Conservation (phyloP, 2,329 filamentous ascomycete genomes). For the Apiospora hydei region DNA sequence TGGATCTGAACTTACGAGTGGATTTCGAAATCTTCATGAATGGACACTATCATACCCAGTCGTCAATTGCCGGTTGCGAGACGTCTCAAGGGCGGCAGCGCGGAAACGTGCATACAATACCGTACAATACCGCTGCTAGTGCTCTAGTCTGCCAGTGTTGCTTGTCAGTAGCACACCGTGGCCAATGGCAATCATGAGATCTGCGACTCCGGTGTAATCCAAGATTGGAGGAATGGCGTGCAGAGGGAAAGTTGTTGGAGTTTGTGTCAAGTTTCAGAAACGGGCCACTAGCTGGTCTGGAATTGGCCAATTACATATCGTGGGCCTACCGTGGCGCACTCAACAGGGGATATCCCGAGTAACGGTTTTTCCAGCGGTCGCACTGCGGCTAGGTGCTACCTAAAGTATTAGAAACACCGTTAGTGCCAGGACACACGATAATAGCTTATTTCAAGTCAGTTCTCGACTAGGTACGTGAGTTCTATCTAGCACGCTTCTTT, state of each 20-base stretch:
- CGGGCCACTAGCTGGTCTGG: not conserved
- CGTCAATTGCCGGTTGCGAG: not conserved
- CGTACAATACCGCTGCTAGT: not conserved
- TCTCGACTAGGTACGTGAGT: not conserved
- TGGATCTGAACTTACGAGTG: not conserved
- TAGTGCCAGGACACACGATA: too few relatives aligned
- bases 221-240: not conserved
- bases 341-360: not conserved
- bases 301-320: not conserved
- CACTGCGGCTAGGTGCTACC: not conserved
- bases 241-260: slow-evolving; percentile 5
- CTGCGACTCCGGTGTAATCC: not conserved
- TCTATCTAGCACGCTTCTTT: not conserved
- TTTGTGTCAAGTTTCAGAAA: slow-evolving; percentile 10
- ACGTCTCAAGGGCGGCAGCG: not conserved
- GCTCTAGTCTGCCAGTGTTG: not conserved
- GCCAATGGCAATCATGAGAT: not conserved
- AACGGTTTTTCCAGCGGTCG: slow-evolving; percentile 8
- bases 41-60: not conserved
- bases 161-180: not conserved
- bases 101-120: not conserved
- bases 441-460: not conserved
- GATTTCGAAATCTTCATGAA: slow-evolving; percentile 8
- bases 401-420: too few relatives aligned
- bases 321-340: not conserved